Conservation (phyloP, 163 green algal genomes). For the Scenedesmus sp. region DNA sequence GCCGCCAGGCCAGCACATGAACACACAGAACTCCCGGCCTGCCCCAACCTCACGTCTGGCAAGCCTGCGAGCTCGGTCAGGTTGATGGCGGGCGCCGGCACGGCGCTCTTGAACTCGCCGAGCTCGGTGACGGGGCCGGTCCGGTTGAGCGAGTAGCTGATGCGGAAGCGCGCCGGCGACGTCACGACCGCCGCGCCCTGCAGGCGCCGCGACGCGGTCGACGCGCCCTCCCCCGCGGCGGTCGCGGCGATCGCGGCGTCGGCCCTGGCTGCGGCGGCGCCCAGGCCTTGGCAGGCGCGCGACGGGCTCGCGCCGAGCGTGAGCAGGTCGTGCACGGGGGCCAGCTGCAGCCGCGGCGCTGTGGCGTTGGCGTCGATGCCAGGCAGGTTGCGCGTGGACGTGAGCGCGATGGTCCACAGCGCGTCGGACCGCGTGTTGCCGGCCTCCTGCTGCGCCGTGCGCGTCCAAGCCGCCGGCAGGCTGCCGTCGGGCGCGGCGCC, state of each 20-base stretch:
- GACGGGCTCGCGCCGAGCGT: slow-evolving; percentile 5
- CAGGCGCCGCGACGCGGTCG: neutral
- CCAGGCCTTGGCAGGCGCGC: neutral
- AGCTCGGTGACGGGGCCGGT: neutral
- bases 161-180: neutral
- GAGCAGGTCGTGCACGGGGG: slow-evolving; percentile 17
- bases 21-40: neutral
- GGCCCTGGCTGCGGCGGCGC: slow-evolving; percentile 9
- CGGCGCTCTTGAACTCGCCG: slow-evolving; percentile 12
- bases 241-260: no score
- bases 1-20: neutral
- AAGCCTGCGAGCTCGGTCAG: neutral
- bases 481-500: slow-evolving; percentile 9
- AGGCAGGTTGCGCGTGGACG: slow-evolving; percentile 15
- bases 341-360: slow-evolving; percentile 7
- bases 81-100: neutral
- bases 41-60: slow-evolving; percentile 8
- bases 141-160: neutral
- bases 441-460: slow-evolving; percentile 12
- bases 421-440: neutral
- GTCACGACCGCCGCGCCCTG: neutral
- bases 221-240: neutral
- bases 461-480: slow-evolving; percentile 25
- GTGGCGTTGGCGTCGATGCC: slow-evolving; percentile 1
- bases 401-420: slow-evolving; percentile 22